phyloP scores from a whole-genome alignment of 2,329 filamentous ascomycete species.

The Aspergillus ustus region DNA sequence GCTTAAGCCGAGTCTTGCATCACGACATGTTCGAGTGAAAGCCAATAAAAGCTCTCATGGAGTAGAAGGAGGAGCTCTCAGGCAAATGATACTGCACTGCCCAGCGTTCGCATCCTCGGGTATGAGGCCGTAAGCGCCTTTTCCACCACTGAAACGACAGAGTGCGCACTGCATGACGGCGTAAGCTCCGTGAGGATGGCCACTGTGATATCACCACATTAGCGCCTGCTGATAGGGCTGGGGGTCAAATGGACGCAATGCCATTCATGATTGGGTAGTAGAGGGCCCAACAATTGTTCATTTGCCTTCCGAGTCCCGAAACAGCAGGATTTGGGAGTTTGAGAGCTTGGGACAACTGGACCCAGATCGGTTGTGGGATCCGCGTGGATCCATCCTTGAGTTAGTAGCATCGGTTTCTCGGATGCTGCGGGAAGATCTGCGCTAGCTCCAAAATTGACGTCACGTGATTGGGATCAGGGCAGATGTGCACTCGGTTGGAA shows the following conservation, averaged over 20 bases:
- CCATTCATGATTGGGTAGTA: slow-evolving; percentile 9
- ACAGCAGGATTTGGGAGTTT: background rate
- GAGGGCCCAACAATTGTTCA: background rate
- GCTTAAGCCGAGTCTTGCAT: slow-evolving; percentile 23
- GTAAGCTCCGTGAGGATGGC: slow-evolving; percentile 11
- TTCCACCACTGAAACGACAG: slow-evolving; percentile 4
- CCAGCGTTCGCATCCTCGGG: slow-evolving; percentile 4
- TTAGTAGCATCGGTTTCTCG: background rate
- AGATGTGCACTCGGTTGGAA: too few relatives aligned
- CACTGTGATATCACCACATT: slow-evolving; percentile 25
- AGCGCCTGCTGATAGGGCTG: background rate
- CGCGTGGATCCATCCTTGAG: background rate
- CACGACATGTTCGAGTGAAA: slow-evolving; percentile 18
- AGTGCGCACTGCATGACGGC: slow-evolving; percentile 4
- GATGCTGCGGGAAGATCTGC: background rate
- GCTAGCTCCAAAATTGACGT: background rate
- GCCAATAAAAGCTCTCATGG: slow-evolving; percentile 11
- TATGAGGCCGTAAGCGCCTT: background rate
- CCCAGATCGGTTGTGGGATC: slow-evolving; percentile 2
- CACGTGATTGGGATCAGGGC: background rate
- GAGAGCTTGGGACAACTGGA: background rate
- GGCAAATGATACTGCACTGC: background rate
- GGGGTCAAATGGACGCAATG: background rate
- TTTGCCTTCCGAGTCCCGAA: background rate
- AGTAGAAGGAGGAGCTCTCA: background rate